Conservation (phyloP, 2,329 filamentous ascomycete genomes). For the Teratosphaeria pseudoeucalypti region DNA sequence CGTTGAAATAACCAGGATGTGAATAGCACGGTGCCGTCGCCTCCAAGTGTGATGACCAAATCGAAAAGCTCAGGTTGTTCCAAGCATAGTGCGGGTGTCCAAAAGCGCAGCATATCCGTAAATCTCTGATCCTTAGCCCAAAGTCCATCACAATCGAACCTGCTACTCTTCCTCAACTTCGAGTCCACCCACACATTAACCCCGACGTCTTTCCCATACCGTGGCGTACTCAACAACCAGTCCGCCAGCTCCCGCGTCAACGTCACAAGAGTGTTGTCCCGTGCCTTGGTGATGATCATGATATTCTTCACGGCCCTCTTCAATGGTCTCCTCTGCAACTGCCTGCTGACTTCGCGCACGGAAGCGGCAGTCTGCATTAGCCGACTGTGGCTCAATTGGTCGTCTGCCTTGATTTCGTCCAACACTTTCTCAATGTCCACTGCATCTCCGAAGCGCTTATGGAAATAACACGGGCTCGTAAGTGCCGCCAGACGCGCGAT, state of each 20-base stretch:
- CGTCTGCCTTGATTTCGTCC: constrained; percentile 81
- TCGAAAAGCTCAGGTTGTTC: constrained; percentile 90
- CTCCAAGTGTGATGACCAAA: constrained; percentile 77
- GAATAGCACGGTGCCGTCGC: constrained; percentile 78
- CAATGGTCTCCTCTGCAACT: constrained; percentile 61
- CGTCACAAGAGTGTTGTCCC: constrained; percentile 85
- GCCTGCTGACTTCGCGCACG: constrained; percentile 90
- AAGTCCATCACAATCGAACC: constrained; percentile 69
- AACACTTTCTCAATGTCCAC: constrained; percentile 91
- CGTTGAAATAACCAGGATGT: constrained; percentile 89
- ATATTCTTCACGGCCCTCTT: constrained; percentile 84
- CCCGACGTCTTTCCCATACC: constrained; percentile 81
- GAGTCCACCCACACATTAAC: constrained; percentile 98
- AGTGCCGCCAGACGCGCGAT: constrained; percentile 50
- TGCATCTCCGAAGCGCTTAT: constrained; percentile 90
- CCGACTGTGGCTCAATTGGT: constrained; percentile 84
- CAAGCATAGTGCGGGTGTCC: constrained; percentile 95
- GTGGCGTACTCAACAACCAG: constrained; percentile 80
- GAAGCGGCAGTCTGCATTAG: constrained; percentile 91
- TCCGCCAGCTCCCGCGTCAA: constrained; percentile 77
- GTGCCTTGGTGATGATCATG: constrained; percentile 97
- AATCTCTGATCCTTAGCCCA: constrained; percentile 66
- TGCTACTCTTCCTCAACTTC: constrained; percentile 77
- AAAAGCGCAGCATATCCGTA: constrained; percentile 79
- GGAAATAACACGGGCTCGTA: constrained; percentile 93